Evolutionary conservation across 208 protist genomes (phyloP).

Genomic region (Crithidia mellificae): DNA sequence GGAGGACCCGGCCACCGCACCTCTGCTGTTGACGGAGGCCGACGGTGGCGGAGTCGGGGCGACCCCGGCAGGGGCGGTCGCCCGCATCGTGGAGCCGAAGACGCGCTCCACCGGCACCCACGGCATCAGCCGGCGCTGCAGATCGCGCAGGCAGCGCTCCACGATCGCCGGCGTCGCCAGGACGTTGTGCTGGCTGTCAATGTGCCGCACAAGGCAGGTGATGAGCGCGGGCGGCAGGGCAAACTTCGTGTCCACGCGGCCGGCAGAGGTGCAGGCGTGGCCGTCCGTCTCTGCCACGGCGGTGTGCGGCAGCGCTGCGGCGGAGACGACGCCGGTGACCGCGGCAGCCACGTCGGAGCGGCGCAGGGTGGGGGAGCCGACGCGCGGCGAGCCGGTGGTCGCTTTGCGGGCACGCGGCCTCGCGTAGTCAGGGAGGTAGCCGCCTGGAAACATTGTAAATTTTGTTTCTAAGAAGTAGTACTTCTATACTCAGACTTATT

Average conservation of each 20-base stretch:
- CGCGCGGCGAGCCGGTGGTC: neutral
- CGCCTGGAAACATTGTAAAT: constrained; percentile 11
- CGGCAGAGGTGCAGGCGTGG: neutral
- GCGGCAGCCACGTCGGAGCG: neutral
- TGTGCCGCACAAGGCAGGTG: constrained; percentile 67
- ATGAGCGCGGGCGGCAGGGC: constrained; percentile 52
- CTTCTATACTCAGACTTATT: too few relatives aligned
- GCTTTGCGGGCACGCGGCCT: neutral
- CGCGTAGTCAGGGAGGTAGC: constrained; percentile 11
- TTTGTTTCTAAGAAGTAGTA: too few relatives aligned
- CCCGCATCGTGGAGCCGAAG: constrained; percentile 28
- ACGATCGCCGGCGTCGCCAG: constrained; percentile 58
- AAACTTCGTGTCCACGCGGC: constrained; percentile 24
- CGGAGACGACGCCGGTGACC: neutral
- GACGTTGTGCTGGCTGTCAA: constrained; percentile 40
- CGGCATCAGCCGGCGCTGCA: constrained; percentile 57
- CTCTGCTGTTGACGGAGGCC: neutral
- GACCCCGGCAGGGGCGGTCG: constrained; percentile 1
- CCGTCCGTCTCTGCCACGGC: neutral
- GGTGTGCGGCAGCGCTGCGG: neutral
- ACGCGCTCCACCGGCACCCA: constrained; percentile 38
- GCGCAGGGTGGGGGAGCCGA: neutral
- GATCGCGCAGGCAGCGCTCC: constrained; percentile 59
- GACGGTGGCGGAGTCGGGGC: neutral
- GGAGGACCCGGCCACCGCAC: neutral